A percentile compares a stretch with the other conserved stretches of the same genome.
Evolutionary conservation across 2,329 filamentous ascomycete species (phyloP).

Genomic region (Coleophoma cylindrospora): DNA sequence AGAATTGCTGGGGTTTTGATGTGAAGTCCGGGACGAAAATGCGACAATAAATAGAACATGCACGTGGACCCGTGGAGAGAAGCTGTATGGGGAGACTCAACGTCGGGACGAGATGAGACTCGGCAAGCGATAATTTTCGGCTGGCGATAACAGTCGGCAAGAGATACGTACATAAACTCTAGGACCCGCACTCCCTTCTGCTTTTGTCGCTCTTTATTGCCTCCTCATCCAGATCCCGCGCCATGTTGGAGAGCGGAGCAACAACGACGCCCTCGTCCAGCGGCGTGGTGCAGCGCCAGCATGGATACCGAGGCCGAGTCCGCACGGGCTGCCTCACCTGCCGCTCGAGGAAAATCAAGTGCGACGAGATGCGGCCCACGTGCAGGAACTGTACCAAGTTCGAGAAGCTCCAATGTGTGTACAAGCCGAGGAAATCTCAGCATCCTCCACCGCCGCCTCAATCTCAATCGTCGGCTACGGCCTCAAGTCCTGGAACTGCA

Average conservation of each 20-base stretch:
- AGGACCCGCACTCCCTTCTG: too few relatives aligned
- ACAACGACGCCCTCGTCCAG: neutral
- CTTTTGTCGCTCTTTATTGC: too few relatives aligned
- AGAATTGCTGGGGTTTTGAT: too few relatives aligned
- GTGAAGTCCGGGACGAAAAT: too few relatives aligned
- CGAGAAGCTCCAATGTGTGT: slow-evolving; percentile 8
- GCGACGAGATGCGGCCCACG: slow-evolving; percentile 13
- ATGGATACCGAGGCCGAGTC: slow-evolving; percentile 16
- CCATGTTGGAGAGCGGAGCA: neutral
- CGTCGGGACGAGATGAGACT: too few relatives aligned
- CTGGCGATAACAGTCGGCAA: neutral
- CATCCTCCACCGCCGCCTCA: neutral
- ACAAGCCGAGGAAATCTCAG: slow-evolving; percentile 5
- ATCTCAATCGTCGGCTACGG: neutral
- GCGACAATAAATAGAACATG: slow-evolving; percentile 2
- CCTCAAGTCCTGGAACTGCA: neutral
- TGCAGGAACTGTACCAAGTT: slow-evolving; percentile 15
- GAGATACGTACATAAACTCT: neutral
- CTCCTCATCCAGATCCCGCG: too few relatives aligned
- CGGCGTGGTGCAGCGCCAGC: neutral
- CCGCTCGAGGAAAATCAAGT: slow-evolving; percentile 7
- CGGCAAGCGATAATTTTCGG: neutral
- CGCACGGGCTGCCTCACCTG: slow-evolving; percentile 18
- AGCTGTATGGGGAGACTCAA: too few relatives aligned
- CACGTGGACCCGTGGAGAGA: too few relatives aligned